Conservation (phyloP, 1,284 basidiomycete species). For the Microbotryum violaceum region DNA sequence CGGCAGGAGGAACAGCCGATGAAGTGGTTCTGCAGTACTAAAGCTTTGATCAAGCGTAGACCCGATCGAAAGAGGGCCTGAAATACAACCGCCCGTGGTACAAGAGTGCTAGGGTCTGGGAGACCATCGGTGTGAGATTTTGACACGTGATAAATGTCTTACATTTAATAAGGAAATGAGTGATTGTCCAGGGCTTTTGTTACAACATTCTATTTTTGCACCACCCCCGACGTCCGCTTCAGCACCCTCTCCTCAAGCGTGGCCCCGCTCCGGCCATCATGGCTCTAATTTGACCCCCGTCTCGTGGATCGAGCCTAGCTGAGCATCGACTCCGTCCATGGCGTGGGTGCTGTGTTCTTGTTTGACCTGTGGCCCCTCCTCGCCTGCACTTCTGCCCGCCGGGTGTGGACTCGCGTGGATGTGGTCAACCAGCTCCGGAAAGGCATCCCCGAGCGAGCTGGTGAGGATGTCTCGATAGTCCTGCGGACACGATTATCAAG, state of each 20-base stretch:
- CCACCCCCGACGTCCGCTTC: neutral
- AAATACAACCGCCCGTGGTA: too few relatives aligned
- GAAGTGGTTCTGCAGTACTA: conserved; percentile 19
- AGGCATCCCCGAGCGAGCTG: conserved; percentile 27
- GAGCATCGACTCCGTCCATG: too few relatives aligned
- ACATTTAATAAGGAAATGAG: too few relatives aligned
- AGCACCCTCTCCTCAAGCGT: neutral
- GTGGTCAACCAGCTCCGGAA: conserved; percentile 26
- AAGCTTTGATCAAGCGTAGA: neutral
- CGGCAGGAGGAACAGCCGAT: conserved; percentile 6
- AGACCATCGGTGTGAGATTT: too few relatives aligned
- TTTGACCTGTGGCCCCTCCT: neutral
- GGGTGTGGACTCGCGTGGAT: neutral
- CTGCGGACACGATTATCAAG: conserved; percentile 4
- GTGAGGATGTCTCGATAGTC: conserved; percentile 32
- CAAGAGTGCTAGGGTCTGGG: too few relatives aligned
- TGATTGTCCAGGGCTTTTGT: too few relatives aligned
- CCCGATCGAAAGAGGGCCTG: too few relatives aligned
- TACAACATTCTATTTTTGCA: too few relatives aligned
- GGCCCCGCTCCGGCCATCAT: neutral
- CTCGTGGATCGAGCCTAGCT: neutral
- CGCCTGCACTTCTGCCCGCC: neutral
- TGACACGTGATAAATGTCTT: too few relatives aligned
- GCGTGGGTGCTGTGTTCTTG: neutral
- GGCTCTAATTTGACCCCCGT: neutral